Conservation (phyloP, 2,329 filamentous ascomycete species). For the Leptographium radiaticola region DNA sequence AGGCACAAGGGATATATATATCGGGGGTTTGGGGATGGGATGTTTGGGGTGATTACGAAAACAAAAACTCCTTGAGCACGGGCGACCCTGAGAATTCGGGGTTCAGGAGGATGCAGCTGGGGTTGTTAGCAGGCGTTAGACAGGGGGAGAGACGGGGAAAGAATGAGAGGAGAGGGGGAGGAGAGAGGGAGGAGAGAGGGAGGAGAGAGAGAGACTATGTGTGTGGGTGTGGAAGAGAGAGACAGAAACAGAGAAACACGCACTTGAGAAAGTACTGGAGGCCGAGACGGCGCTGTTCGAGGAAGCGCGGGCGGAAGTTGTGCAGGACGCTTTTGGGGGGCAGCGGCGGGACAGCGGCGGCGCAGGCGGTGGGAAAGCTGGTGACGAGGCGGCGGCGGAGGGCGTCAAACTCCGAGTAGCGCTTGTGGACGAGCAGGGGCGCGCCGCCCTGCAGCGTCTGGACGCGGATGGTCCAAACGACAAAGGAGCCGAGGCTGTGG, state of each 20-base stretch:
- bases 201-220: background rate
- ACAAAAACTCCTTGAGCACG: slow-evolving; percentile 81
- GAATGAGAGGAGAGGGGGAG: background rate
- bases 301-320: slow-evolving; percentile 70
- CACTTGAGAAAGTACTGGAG: slow-evolving; percentile 91
- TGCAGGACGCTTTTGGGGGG: slow-evolving; percentile 87
- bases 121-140: background rate
- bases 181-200: too few relatives aligned
- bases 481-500: slow-evolving; percentile 69
- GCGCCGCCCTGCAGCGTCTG: slow-evolving; percentile 60
- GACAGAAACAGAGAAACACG: slow-evolving; percentile 19
- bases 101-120: slow-evolving; percentile 78
- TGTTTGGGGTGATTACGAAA: slow-evolving; percentile 24
- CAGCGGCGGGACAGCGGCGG: slow-evolving; percentile 65
- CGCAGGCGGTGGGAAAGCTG: slow-evolving; percentile 74
- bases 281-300: slow-evolving; percentile 71
- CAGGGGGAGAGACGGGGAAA: too few relatives aligned
- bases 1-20: background rate
- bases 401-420: slow-evolving; percentile 90
- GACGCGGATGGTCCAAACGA: slow-evolving; percentile 85
- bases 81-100: slow-evolving; percentile 90
- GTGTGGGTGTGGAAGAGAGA: too few relatives aligned
- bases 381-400: slow-evolving; percentile 59
- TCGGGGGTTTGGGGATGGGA: too few relatives aligned
- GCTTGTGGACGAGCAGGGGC: slow-evolving; percentile 50